Evolutionary conservation across 2,329 filamentous ascomycete species (phyloP).

Genomic region (Metarhizium anisopliae): DNA sequence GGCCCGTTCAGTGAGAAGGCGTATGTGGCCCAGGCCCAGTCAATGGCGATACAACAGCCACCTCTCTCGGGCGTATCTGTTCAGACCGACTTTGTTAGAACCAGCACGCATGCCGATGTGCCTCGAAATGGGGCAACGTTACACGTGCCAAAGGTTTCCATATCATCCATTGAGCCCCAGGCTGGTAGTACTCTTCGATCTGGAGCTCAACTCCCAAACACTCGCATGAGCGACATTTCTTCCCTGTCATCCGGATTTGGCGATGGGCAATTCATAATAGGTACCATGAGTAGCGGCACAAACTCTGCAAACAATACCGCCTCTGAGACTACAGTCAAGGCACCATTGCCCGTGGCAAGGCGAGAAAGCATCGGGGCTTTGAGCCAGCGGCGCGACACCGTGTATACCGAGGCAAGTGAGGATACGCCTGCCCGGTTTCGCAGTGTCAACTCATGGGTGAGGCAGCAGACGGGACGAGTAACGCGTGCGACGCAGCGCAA

Average conservation of each 20-base stretch:
- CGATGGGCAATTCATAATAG: conserved; percentile 48
- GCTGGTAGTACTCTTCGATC: conserved; percentile 7
- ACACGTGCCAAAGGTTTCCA: conserved; percentile 3
- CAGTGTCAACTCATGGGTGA: conserved; percentile 54
- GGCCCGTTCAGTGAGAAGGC: conserved; percentile 8
- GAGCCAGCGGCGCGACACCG: conserved; percentile 32
- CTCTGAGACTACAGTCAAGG: conserved; percentile 9
- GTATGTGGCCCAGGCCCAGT: conserved; percentile 1
- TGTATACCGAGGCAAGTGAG: conserved; percentile 44
- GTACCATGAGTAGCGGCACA: not conserved
- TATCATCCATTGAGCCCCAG: conserved; percentile 7
- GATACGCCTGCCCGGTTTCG: conserved; percentile 48
- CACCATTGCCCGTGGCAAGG: conserved; percentile 5
- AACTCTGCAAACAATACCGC: conserved; percentile 17
- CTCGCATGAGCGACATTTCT: conserved; percentile 41
- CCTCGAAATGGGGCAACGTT: not conserved
- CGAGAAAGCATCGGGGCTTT: conserved; percentile 7
- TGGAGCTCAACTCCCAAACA: conserved; percentile 17
- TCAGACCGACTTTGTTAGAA: conserved; percentile 7
- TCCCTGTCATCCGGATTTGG: conserved; percentile 58
- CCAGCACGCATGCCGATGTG: conserved; percentile 1
- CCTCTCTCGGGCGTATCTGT: conserved; percentile 4
- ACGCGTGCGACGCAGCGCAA: conserved; percentile 34
- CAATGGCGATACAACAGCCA: not conserved
- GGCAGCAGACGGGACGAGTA: conserved; percentile 50